phyloP scores from a whole-genome alignment of 192 early-diverging fungal species.

The Entophlyctis luteolus region DNA sequence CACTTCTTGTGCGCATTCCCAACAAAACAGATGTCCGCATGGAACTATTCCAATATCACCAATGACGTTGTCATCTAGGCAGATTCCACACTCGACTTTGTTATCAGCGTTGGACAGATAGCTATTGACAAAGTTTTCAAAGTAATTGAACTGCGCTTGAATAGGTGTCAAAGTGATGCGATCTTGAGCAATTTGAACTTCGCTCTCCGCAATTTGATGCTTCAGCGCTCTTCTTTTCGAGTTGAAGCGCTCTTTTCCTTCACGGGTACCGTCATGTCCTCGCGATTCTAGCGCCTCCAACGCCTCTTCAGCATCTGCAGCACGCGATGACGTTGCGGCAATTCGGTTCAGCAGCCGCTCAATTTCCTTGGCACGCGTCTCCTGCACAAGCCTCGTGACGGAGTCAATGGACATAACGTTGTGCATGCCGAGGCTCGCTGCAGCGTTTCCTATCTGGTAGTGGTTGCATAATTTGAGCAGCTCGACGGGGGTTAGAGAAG shows the following conservation, averaged over 20 bases:
- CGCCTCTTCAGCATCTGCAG: neutral
- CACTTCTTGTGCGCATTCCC: constrained; percentile 20
- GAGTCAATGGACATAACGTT: constrained; percentile 22
- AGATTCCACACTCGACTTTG: constrained; percentile 2
- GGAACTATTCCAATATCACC: constrained; percentile 13
- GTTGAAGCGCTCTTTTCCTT: neutral
- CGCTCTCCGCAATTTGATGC: neutral
- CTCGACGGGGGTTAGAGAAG: neutral
- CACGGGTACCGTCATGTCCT: too few species aligned
- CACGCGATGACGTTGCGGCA: neutral
- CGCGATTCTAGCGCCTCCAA: too few species aligned
- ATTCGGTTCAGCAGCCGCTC: neutral
- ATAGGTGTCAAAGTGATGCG: neutral
- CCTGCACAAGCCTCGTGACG: constrained; percentile 19
- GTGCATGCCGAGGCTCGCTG: neutral
- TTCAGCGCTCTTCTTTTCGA: neutral
- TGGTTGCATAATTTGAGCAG: constrained; percentile 25
- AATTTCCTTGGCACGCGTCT: neutral
- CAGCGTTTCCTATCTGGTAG: constrained; percentile 21
- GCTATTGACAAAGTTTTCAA: constrained; percentile 20
- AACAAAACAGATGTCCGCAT: constrained; percentile 28
- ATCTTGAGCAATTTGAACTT: neutral
- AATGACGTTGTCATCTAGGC: constrained; percentile 12
- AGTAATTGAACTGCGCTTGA: constrained; percentile 25
- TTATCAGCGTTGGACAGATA: neutral